These are phyloP conservation scores for Microbotryum violaceum DNA, from an alignment of 1,284 basidiomycete species.

Conservation along the genomic window DNA sequence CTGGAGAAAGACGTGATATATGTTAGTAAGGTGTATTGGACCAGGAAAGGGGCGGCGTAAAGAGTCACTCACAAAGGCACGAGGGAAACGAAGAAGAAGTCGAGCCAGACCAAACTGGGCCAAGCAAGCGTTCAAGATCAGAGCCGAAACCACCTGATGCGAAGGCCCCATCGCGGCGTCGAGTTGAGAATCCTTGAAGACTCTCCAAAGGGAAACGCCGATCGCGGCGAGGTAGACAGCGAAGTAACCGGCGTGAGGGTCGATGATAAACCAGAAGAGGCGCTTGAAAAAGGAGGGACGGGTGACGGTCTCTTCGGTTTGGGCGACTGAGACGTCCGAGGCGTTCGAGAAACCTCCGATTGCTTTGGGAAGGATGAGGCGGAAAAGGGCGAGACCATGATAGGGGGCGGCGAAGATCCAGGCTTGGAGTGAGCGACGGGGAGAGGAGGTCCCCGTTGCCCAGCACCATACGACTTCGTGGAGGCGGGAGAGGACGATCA, in stretches of 20 bases:
- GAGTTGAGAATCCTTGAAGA: conserved; percentile 21
- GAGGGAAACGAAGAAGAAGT: conserved; percentile 30
- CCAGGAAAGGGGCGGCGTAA: neutral
- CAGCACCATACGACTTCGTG: conserved; percentile 30
- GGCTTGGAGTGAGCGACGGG: conserved; percentile 29
- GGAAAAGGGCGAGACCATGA: conserved; percentile 30
- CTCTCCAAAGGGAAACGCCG: conserved; percentile 29
- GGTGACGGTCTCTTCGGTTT: conserved; percentile 17
- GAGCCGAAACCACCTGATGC: no score
- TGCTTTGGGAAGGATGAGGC: conserved; percentile 27
- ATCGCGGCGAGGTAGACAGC: conserved; percentile 23
- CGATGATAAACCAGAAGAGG: conserved; percentile 21
- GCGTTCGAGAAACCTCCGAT: conserved; percentile 31
- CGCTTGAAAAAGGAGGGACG: conserved; percentile 21
- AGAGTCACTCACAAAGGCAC: conserved; percentile 28
- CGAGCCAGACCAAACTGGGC: conserved; percentile 34
- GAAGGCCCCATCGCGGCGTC: no score
- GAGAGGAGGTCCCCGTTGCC: conserved; percentile 22
- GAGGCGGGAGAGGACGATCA: conserved; percentile 27
- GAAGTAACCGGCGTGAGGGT: conserved; percentile 27
- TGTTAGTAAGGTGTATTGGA: neutral
- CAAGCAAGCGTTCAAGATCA: conserved; percentile 29
- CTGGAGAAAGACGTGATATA: conserved; percentile 3
- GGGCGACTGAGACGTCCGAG: conserved; percentile 23
- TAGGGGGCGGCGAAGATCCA: conserved; percentile 35